Conservation (phyloP, 2,329 filamentous ascomycete species). For the Alternaria incomplexa region DNA sequence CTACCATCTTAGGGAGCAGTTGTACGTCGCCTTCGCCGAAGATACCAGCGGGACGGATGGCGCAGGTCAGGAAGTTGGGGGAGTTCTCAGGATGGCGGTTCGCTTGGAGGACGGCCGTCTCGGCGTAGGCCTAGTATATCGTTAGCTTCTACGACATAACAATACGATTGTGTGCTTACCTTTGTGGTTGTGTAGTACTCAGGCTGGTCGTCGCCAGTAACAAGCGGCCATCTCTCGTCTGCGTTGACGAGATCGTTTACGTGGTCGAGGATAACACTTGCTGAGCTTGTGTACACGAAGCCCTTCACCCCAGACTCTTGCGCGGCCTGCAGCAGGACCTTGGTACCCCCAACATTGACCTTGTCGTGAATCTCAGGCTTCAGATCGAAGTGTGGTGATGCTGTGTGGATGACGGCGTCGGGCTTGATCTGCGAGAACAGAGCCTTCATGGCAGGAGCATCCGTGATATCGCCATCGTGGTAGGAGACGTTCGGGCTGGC, state of each 20-base stretch:
- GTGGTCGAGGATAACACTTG: conserved; percentile 57
- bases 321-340: conserved; percentile 55
- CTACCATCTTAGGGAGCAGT: conserved; percentile 53
- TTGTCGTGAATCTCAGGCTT: conserved; percentile 53
- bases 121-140: conserved; percentile 50
- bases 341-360: conserved; percentile 60
- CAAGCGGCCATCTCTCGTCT: conserved; percentile 55
- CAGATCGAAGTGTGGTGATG: conserved; percentile 52
- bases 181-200: conserved; percentile 61
- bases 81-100: conserved; percentile 55
- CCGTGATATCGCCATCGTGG: conserved; percentile 59
- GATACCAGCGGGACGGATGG: conserved; percentile 58
- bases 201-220: conserved; percentile 55
- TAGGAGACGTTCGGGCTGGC: conserved; percentile 54
- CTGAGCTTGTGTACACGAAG: conserved; percentile 60
- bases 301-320: conserved; percentile 58
- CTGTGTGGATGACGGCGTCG: conserved; percentile 59
- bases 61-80: conserved; percentile 57
- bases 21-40: conserved; percentile 59
- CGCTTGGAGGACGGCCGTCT: conserved; percentile 55
- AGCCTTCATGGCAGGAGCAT: conserved; percentile 48
- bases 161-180: conserved; percentile 22
- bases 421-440: conserved; percentile 54
- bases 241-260: conserved; percentile 56
- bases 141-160: neutral